phyloP scores from a whole-genome alignment of 495 filamentous ascomycete genomes.

The Penicillium silybi region DNA sequence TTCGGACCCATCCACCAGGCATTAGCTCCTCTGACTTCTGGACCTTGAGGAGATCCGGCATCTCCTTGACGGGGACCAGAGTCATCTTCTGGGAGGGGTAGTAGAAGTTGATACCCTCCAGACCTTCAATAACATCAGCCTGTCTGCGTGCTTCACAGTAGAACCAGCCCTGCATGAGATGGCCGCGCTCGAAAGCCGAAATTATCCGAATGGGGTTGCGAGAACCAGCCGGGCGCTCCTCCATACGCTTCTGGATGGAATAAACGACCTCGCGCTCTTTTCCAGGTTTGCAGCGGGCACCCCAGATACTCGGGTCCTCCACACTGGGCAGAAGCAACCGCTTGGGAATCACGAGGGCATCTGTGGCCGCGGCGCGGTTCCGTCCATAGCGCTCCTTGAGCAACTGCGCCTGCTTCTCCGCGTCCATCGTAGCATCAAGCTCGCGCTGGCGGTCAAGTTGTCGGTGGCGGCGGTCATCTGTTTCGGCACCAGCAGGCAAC shows the following conservation, averaged over 20 bases:
- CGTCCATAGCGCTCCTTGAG: constrained; percentile 81
- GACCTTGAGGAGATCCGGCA: constrained; percentile 91
- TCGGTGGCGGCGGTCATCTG: constrained; percentile 86
- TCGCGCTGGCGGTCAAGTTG: constrained; percentile 92
- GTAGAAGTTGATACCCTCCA: constrained; percentile 78
- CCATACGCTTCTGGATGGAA: constrained; percentile 78
- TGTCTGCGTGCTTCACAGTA: constrained; percentile 89
- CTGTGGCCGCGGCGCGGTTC: constrained; percentile 51
- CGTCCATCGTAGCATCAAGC: constrained; percentile 77
- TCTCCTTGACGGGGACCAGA: constrained; percentile 92
- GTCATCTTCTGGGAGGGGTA: constrained; percentile 81
- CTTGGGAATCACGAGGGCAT: constrained; percentile 72
- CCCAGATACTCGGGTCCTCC: constrained; percentile 95
- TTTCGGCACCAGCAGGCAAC: constrained; percentile 70
- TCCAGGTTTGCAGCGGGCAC: constrained; percentile 84
- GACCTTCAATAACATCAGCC: constrained; percentile 74
- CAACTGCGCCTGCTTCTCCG: constrained; percentile 85
- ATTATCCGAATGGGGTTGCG: constrained; percentile 75
- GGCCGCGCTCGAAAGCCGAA: constrained; percentile 84
- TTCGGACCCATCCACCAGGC: constrained; percentile 86
- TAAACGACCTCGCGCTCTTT: constrained; percentile 91
- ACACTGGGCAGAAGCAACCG: constrained; percentile 87
- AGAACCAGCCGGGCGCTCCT: constrained; percentile 64
- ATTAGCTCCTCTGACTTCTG: constrained; percentile 80
- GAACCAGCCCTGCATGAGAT: constrained; percentile 86